Evolutionary conservation across 2,329 filamentous ascomycete species (phyloP), one percentile per base, ranked within the genome.

Genomic region (Diplodia scrobiculata): DNA sequence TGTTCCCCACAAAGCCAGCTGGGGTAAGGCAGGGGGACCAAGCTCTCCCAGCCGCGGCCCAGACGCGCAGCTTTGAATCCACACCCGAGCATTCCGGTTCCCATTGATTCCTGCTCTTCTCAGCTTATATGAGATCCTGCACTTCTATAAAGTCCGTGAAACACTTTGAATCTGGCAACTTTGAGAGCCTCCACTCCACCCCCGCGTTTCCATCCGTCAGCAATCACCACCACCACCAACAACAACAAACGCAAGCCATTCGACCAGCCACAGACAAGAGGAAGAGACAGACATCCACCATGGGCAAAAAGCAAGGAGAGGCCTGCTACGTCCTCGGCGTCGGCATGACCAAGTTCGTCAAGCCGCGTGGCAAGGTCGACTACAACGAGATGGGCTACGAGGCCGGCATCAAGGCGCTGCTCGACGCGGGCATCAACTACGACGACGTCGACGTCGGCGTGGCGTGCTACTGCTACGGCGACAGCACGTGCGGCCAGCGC

Each of bases 271-370:
- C 29, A 52, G 11, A 17, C 25, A 27, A 25, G 10, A 27, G 21
- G 17, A 21, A 13, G 19, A 11, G 29, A 32, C 6, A 32, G 29
- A 32, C 58, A 27, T 45, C 58, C 19, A 36, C 27, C 58, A 62
- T 62, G 58, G 58, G 58, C 27, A 50, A 62, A 13, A 62, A 50
- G 58, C 58, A 62, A 50, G 58, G 17, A 50, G 58, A 82, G 69
- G 84, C 84, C 72, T 84, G 84, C 83, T 98, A 98, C 84, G 91
- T 98, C 76, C 87, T 98, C 68, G 94, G 94, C 82, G 95, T 98
- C 72, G 94, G 94, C 82, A 95, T 98, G 91, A 98, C 94, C 81
- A 96, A 96, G 81, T 98, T 98, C 86, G 94, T 97, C 86, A 97
- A 97, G 83, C 93, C 93, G 50, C 87, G 93, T 66, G 91, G 92